A percentile compares a stretch with the other conserved stretches of the same genome.
Conservation (phyloP, 108 stramenopile genomes). For the Cyclotella kingstonii region DNA sequence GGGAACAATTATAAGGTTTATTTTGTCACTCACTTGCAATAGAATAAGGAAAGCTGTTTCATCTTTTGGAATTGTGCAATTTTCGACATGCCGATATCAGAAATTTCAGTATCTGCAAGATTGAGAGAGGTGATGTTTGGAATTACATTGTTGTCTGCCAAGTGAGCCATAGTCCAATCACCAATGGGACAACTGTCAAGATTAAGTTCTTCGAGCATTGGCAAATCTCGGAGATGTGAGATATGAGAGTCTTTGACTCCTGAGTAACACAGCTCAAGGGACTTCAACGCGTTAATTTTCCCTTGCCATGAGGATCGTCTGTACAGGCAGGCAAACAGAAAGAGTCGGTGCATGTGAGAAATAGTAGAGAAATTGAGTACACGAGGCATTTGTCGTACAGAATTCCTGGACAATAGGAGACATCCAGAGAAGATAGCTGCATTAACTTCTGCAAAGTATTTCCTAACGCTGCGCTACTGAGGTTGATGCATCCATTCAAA, state of each 20-base stretch:
- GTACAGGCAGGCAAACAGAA: not conserved
- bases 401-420: constrained; percentile 78
- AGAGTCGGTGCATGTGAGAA: too few species aligned
- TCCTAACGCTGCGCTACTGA: constrained; percentile 63
- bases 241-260: constrained; percentile 73
- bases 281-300: constrained; percentile 63
- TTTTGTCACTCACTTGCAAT: constrained; percentile 48
- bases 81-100: constrained; percentile 70
- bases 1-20: not conserved
- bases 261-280: constrained; percentile 72
- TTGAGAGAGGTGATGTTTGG: constrained; percentile 75
- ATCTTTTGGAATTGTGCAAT: constrained; percentile 73
- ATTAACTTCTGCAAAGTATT: constrained; percentile 46
- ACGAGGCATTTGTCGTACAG: constrained; percentile 47
- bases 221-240: constrained; percentile 50
- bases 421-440: constrained; percentile 46
- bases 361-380: too few species aligned
- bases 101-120: constrained; percentile 79
- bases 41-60: constrained; percentile 73
- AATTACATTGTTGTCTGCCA: constrained; percentile 73
- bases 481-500: constrained; percentile 71
- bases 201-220: constrained; percentile 73
- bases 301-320: constrained; percentile 85
- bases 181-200: constrained; percentile 75
- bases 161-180: constrained; percentile 70